These are phyloP conservation scores for Epichloe sibirici DNA, from an alignment of 2,329 filamentous ascomycete species.

Conservation along the genomic window DNA sequence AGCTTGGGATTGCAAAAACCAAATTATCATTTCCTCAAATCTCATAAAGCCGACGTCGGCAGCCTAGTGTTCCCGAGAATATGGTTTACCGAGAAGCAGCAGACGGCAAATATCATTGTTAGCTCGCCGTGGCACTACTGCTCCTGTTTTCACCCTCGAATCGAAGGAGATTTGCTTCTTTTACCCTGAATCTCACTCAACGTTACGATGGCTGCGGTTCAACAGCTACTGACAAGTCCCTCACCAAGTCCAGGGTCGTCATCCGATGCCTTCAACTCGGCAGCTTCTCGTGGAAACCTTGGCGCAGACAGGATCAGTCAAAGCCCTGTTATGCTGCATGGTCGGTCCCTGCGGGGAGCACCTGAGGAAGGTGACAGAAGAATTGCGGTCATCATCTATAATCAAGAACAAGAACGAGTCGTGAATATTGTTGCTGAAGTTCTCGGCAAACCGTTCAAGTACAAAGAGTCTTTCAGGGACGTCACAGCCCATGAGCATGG, in stretches of 20 bases:
- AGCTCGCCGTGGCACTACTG: neutral
- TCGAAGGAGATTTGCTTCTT: neutral
- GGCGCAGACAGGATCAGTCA: slow-evolving; percentile 25
- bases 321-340: slow-evolving; percentile 22
- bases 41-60: neutral
- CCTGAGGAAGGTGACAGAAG: slow-evolving; percentile 42
- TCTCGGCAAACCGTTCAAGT: slow-evolving; percentile 58
- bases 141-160: neutral
- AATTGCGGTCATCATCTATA: slow-evolving; percentile 56
- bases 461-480: slow-evolving; percentile 42
- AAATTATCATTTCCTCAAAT: neutral
- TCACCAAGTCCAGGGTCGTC: slow-evolving; percentile 17
- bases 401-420: slow-evolving; percentile 59
- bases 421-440: slow-evolving; percentile 67
- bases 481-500: slow-evolving; percentile 43
- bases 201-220: slow-evolving; percentile 25
- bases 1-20: neutral
- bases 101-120: neutral
- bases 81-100: neutral
- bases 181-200: neutral
- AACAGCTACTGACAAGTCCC: slow-evolving; percentile 23
- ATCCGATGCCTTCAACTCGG: slow-evolving; percentile 13
- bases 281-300: slow-evolving; percentile 12
- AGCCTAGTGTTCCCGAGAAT: neutral
- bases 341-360: slow-evolving; percentile 31